Evolutionary conservation across 2,329 filamentous ascomycete genomes (phyloP), one percentile per base, ranked within the genome.

Genomic region (Capronia epimyces): DNA sequence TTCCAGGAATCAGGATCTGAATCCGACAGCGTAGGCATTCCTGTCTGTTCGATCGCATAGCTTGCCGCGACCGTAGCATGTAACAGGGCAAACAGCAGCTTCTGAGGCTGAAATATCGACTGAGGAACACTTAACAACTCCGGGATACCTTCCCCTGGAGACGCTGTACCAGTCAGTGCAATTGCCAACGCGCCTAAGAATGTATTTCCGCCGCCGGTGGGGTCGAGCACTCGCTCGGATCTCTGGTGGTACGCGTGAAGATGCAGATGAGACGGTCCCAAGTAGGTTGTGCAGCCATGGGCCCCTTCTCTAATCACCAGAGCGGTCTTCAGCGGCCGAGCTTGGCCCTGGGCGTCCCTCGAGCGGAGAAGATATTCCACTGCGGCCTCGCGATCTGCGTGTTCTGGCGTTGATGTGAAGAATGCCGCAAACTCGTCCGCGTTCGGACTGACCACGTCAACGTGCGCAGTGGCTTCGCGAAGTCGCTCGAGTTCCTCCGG

Each of bases 1-100:
- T 75, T 75, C 72, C 72, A 75, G 44, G 62, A 62, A 32, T 64
- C 68, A 47, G 64, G 59, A 4, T 56, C 60, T 51, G 62, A 48
- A 36, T 50, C 56, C 43, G 65, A 64, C 18, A 70, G 62, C 16
- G 52, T 55, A 15, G 91, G 91, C 66, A 94, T 80, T 0, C 93
- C 91, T 46, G 95, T 83, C 67, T 98, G 93, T 69, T 98, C 90
- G 62, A 98, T 95, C 13, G 88, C 88, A 67, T 95, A 93, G 63
- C 89, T 90, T 6, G 93, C 91, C 1, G 89, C 85, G 4, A 97
- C 78, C 40, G 81, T 85, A 3, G 84, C 93, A 81, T 85, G 91
- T 0, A 80, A 75, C 3, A 86, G 83, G 3, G 89, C 89, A 61
- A 88, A 82, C 53, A 83, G 80, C 34, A 87, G 73, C 46, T 57